These are phyloP conservation scores for Cercospora zeae-maydis DNA, from an alignment of 2,329 filamentous ascomycete species.

Conservation along the genomic window DNA sequence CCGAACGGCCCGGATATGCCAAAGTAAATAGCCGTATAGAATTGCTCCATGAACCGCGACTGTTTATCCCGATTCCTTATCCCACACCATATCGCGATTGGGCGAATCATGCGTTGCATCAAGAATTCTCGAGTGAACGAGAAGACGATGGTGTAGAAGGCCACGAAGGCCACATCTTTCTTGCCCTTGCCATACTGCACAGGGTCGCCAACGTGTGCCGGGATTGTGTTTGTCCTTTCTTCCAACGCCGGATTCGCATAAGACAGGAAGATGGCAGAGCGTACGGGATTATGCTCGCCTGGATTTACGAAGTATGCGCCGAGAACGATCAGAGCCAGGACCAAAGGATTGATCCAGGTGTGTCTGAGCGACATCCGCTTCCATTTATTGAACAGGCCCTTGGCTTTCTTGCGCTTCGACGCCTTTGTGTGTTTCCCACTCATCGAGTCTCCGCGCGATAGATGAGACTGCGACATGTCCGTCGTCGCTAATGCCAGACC, in stretches of 20 bases:
- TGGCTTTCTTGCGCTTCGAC: slow-evolving; percentile 47
- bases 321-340: slow-evolving; percentile 62
- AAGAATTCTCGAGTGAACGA: slow-evolving; percentile 93
- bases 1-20: slow-evolving; percentile 75
- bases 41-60: slow-evolving; percentile 90
- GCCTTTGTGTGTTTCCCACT: slow-evolving; percentile 31
- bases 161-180: slow-evolving; percentile 80
- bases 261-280: slow-evolving; percentile 83
- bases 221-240: slow-evolving; percentile 38
- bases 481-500: slow-evolving; percentile 50
- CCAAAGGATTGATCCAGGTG: slow-evolving; percentile 65
- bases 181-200: slow-evolving; percentile 82
- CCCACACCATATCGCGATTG: slow-evolving; percentile 66
- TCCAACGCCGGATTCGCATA: slow-evolving; percentile 59
- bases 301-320: slow-evolving; percentile 72
- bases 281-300: slow-evolving; percentile 70
- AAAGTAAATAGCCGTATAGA: slow-evolving; percentile 92
- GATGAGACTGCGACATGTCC: slow-evolving; percentile 11
- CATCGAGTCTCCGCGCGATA: slow-evolving; percentile 14
- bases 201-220: slow-evolving; percentile 43
- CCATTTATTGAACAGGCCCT: slow-evolving; percentile 44
- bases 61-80: slow-evolving; percentile 74
- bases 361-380: slow-evolving; percentile 49
- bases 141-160: slow-evolving; percentile 84
- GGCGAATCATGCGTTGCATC: slow-evolving; percentile 85